A percentile compares a stretch with the other conserved stretches of the same genome.
phyloP scores from a whole-genome alignment of 192 early-diverging fungal species.

The Backusella parvicylindrica region DNA sequence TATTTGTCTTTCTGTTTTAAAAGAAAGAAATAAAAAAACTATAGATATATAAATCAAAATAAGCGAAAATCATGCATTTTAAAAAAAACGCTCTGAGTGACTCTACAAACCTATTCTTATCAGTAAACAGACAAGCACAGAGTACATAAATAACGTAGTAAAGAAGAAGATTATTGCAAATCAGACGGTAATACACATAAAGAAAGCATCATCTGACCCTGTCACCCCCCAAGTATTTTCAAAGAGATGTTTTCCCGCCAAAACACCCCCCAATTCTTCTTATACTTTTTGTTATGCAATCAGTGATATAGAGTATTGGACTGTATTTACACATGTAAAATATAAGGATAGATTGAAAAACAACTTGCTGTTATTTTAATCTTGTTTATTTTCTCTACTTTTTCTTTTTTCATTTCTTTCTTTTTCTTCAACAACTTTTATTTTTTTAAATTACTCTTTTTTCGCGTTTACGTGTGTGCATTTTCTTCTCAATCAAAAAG shows the following conservation, averaged over 20 bases:
- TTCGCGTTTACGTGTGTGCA: not conserved
- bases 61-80: not conserved
- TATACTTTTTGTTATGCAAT: conserved; percentile 1
- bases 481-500: not conserved
- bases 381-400: conserved; percentile 4
- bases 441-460: not conserved
- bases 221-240: conserved; percentile 4
- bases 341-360: conserved; percentile 25
- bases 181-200: conserved; percentile 12
- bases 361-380: not conserved
- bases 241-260: conserved; percentile 5
- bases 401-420: not conserved
- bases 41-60: not conserved
- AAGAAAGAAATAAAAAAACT: not conserved
- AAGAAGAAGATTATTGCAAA: conserved; percentile 20
- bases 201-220: conserved; percentile 4
- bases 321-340: conserved; percentile 23
- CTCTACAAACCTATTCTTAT: not conserved
- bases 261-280: conserved; percentile 11
- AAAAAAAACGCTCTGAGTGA: not conserved
- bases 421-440: not conserved
- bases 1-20: not conserved
- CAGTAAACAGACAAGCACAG: conserved; percentile 15
- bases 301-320: not conserved
- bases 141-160: conserved; percentile 24